Evolutionary conservation across 495 filamentous ascomycete genomes (phyloP).

Genomic region (Opeltia flavorubescens): DNA sequence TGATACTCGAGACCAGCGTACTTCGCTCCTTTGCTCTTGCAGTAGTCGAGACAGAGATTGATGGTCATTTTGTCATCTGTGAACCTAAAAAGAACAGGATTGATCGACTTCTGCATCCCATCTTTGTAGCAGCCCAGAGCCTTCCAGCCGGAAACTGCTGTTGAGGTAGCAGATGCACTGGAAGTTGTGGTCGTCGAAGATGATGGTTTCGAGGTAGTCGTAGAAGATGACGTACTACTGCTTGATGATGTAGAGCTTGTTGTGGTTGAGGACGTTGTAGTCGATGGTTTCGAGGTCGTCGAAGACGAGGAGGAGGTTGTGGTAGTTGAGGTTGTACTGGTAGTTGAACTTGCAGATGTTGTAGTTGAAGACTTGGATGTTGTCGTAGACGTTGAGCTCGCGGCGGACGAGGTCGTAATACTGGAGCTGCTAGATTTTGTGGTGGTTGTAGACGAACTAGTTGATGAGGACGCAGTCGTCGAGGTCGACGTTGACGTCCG

Average conservation of each 20-base stretch:
- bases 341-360: not conserved
- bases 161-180: constrained; percentile 7
- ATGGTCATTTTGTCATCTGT: constrained; percentile 20
- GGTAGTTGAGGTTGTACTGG: not conserved
- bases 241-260: not conserved
- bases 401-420: not conserved
- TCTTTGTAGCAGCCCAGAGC: constrained; percentile 26
- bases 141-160: constrained; percentile 10
- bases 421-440: not conserved
- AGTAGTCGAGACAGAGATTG: constrained; percentile 19
- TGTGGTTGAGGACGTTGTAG: not conserved
- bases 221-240: not conserved
- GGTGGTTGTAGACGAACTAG: not conserved
- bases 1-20: constrained; percentile 27
- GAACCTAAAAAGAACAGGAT: too few relatives aligned
- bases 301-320: not conserved
- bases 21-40: constrained; percentile 12
- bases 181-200: constrained; percentile 1
- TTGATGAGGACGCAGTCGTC: not conserved
- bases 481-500: constrained; percentile 2
- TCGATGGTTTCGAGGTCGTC: not conserved
- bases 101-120: too few relatives aligned
- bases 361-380: not conserved
- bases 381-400: not conserved
- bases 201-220: not conserved